Evolutionary conservation across 2,329 filamentous ascomycete genomes (phyloP).

Genomic region (Colletotrichum incanum): DNA sequence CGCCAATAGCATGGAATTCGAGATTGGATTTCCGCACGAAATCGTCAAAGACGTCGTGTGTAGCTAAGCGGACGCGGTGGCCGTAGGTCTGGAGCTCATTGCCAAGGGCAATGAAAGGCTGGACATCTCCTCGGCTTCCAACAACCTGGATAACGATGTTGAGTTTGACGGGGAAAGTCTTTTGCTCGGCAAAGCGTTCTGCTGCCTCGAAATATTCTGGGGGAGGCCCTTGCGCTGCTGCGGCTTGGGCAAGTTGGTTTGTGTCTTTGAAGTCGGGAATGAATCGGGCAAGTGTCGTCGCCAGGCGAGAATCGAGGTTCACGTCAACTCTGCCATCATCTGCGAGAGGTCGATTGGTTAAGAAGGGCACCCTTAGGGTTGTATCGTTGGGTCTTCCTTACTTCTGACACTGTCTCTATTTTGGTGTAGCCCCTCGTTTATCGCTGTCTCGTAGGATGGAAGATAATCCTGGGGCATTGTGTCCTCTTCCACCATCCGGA

Average conservation of each 20-base stretch:
- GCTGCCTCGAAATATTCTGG: slow-evolving; percentile 36
- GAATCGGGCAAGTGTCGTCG: slow-evolving; percentile 36
- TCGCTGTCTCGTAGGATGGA: slow-evolving; percentile 31
- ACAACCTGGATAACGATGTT: slow-evolving; percentile 72
- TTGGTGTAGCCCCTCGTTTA: slow-evolving; percentile 4
- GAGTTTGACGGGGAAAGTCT: slow-evolving; percentile 47
- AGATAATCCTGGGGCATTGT: slow-evolving; percentile 26
- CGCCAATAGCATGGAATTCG: slow-evolving; percentile 71
- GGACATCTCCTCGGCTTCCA: slow-evolving; percentile 67
- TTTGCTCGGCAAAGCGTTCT: slow-evolving; percentile 22
- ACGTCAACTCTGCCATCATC: slow-evolving; percentile 42
- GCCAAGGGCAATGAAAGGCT: slow-evolving; percentile 70
- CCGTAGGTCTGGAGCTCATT: slow-evolving; percentile 63
- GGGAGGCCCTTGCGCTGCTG: slow-evolving; percentile 20
- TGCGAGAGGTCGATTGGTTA: not conserved
- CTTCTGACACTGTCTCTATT: slow-evolving; percentile 28
- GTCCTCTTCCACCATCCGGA: slow-evolving; percentile 22
- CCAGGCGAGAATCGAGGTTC: slow-evolving; percentile 39
- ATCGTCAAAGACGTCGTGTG: slow-evolving; percentile 64
- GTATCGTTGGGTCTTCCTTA: not conserved
- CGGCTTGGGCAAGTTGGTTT: slow-evolving; percentile 9
- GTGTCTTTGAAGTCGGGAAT: slow-evolving; percentile 35
- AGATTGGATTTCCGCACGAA: slow-evolving; percentile 65
- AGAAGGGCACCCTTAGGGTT: not conserved
- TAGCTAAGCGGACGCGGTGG: slow-evolving; percentile 67